Evolutionary conservation across 371 early-diverging fungal genomes (phyloP), one percentile per base, ranked within the genome.

Genomic region (Zychaea mexicana): DNA sequence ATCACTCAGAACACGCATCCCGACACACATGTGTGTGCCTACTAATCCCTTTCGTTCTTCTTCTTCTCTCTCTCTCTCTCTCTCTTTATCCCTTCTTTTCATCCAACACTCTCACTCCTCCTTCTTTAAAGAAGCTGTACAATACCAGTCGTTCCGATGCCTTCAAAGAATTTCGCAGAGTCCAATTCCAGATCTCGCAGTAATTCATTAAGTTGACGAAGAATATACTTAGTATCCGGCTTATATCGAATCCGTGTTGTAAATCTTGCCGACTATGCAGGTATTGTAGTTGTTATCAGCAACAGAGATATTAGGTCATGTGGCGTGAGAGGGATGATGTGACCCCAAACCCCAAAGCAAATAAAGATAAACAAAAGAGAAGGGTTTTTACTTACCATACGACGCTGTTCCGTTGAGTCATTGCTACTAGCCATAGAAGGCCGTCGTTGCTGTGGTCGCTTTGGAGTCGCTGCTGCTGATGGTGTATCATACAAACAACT

Each of bases 171-270:
- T 30, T 74, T 76, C 52, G 75, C 81, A 53, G 81, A 71, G 63
- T 81, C 78, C 57, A 81, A 28, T 39, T 68, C 75, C 19, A 81
- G 64, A 46, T 81, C 75, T 49, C 78, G 60, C 13, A 81, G 24
- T 5, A 74, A 26, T 54, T 81, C 75, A 64, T 78, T 76, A 19
- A 81, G 28, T 58, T 81, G 72, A 52, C 82, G 71, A 24, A 81
- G 62, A 21, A 81, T 74, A 38, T 72, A 77, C 45, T 81, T 81
- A 15, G 75, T 73, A 64, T 81, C 82, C 8, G 82, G 82, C 38
- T 77, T 76, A 52, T 81, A 81, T 21, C 77, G 68, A 22, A 81
- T 81, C 45, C 69, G 65, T 9, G 82, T 67, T 4, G 63, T 60
- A 49, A 63, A 62, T 28, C 61, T 53, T 13, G 64, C 57, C 33